phyloP scores from a whole-genome alignment of 345 rosid genomes.

The Eucalyptus pauciflora region DNA sequence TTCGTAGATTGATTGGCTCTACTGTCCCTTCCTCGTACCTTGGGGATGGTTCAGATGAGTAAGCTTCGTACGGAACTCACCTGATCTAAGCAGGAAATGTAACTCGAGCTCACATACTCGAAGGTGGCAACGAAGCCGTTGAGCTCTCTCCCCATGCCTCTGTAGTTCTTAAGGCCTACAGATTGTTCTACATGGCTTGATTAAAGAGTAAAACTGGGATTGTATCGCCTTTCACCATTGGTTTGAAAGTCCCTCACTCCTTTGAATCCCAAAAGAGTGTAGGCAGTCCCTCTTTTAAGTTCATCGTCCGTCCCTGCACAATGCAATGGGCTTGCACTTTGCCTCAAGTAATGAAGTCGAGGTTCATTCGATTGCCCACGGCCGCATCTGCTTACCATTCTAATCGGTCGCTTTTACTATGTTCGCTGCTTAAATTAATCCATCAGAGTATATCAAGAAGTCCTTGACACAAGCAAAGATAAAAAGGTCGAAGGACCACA shows the following conservation, averaged over 20 bases:
- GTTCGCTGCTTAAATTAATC: not conserved
- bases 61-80: not conserved
- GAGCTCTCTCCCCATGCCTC: not conserved
- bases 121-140: not conserved
- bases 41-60: not conserved
- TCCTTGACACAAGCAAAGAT: not conserved
- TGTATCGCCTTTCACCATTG: not conserved
- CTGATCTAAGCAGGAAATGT: not conserved
- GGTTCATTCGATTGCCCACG: not conserved
- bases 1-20: not conserved
- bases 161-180: not conserved
- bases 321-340: not conserved
- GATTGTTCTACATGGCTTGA: not conserved
- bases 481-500: not conserved
- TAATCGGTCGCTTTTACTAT: not conserved
- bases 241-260: not conserved
- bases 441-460: not conserved
- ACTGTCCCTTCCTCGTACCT: not conserved
- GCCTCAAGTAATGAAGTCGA: not conserved
- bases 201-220: not conserved
- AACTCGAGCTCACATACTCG: not conserved
- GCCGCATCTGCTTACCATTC: not conserved
- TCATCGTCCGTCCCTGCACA: not conserved
- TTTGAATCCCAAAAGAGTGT: not conserved
- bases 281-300: not conserved